Evolutionary conservation across 2,329 filamentous ascomycete genomes (phyloP), one percentile per base, ranked within the genome.

Genomic region (Diaporthe helianthi): DNA sequence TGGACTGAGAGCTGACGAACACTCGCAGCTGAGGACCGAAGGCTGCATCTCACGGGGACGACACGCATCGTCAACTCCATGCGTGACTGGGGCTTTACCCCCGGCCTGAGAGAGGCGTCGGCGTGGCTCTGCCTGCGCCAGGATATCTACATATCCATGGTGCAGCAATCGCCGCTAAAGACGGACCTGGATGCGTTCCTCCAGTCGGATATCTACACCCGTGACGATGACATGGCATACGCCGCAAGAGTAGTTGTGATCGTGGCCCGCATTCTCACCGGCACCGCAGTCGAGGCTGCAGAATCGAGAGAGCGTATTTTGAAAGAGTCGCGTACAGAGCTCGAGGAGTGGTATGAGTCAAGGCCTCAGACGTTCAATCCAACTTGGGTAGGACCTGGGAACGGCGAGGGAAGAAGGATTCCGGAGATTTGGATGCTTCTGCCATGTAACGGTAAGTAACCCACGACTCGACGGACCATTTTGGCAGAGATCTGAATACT

Each of bases 171-270:
- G 8, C 51, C 65, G 3, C 65, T 67, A 5, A 54, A 67, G 41
- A 67, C 65, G 3, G 49, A 67, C 4, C 29, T 67, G 36, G 54
- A 58, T 3, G 74, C 54, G 74, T 58, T 58, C 36, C 9, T 58
- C 2, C 54, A 58, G 4, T 58, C 54, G 1, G 36, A 58, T 3
- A 41, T 58, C 12, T 58, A 58, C 54, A n/a, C 15, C 22, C 54
- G 54, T 4, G 36, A 44, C 22, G 54, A 58, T 12, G 54, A 58
- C 4, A 44, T 38, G 36, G 54, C 54, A 2, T 58, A 58, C 22
- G 54, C 54, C 4, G 54, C 54, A 13, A 58, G 36, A 17, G 29
- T 58, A n/a, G 54, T 58, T 9, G 54, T 58, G 17, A 58, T 58
- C 1, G 54, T 58, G 54, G 54, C 54, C 22, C 54, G 36, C 2